Conservation (phyloP, 1,284 basidiomycete species). For the Marasmius tenuissimus region DNA sequence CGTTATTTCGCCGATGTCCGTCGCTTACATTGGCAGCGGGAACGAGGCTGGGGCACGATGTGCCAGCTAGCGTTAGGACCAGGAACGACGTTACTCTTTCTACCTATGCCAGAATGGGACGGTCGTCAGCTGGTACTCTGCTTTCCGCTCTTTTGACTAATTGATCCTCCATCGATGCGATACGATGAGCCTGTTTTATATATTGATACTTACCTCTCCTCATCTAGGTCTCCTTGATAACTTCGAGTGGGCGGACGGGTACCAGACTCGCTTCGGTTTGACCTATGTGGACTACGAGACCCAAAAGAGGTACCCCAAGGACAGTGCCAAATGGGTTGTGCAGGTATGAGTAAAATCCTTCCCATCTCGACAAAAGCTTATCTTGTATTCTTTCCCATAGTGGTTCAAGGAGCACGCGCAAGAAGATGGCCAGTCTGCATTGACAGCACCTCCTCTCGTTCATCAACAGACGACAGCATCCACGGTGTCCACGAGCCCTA, state of each 20-base stretch:
- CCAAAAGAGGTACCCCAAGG: conserved; percentile 68
- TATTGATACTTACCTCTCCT: conserved; percentile 1
- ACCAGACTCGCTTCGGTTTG: conserved; percentile 61
- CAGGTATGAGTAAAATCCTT: conserved; percentile 24
- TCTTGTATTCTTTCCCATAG: neutral
- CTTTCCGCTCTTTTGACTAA: too few species aligned
- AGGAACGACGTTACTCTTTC: too few species aligned
- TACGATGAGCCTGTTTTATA: conserved; percentile 7
- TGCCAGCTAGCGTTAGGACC: too few species aligned
- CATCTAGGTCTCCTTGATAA: conserved; percentile 62
- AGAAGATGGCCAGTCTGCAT: neutral
- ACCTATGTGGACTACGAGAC: conserved; percentile 73
- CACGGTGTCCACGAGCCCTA: neutral
- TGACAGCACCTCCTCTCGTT: neutral
- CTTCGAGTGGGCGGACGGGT: conserved; percentile 78
- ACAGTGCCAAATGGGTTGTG: conserved; percentile 57
- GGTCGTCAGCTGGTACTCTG: too few species aligned
- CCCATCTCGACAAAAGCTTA: neutral
- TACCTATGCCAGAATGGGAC: too few species aligned
- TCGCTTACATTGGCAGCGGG: too few species aligned
- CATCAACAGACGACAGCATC: neutral
- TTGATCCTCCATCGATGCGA: too few species aligned
- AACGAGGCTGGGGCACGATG: too few species aligned
- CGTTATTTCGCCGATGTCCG: too few species aligned
- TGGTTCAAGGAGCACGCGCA: conserved; percentile 16